These are phyloP conservation scores for Craterostigma plantagineum DNA, from an alignment of 257 asterid genomes.

Conservation along the genomic window DNA sequence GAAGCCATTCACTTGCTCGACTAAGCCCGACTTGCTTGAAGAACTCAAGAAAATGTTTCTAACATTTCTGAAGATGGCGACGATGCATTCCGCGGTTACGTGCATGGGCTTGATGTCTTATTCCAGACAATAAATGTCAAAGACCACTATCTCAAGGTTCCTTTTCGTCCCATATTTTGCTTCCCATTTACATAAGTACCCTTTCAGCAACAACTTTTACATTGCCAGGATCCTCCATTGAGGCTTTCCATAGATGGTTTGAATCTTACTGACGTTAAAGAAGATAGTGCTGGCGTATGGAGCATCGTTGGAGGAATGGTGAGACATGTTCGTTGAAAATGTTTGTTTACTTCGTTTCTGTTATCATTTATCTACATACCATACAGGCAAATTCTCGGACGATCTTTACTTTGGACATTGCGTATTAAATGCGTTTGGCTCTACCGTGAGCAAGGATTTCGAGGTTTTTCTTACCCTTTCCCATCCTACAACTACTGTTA, in stretches of 20 bases:
- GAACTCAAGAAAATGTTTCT: slow-evolving; percentile 20
- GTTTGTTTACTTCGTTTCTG: slow-evolving; percentile 8
- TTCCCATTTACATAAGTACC: neutral
- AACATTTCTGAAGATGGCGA: slow-evolving; percentile 25
- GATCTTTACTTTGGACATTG: slow-evolving; percentile 60
- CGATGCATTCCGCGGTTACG: slow-evolving; percentile 30
- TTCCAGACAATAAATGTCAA: slow-evolving; percentile 16
- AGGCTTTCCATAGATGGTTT: slow-evolving; percentile 46
- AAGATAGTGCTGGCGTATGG: slow-evolving; percentile 75
- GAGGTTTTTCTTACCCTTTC: slow-evolving; percentile 56
- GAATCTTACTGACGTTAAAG: slow-evolving; percentile 57
- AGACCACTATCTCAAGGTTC: slow-evolving; percentile 40
- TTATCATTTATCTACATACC: slow-evolving; percentile 1
- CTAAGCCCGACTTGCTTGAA: slow-evolving; percentile 15
- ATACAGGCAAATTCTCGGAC: slow-evolving; percentile 82
- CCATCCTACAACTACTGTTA: neutral
- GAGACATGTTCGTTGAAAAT: slow-evolving; percentile 6
- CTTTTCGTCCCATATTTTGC: neutral
- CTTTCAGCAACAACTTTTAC: slow-evolving; percentile 8
- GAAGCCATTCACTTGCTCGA: slow-evolving; percentile 25
- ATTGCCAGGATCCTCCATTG: slow-evolving; percentile 55
- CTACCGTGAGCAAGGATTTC: slow-evolving; percentile 35
- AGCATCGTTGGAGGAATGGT: slow-evolving; percentile 95
- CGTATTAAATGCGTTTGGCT: slow-evolving; percentile 39
- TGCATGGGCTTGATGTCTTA: slow-evolving; percentile 32